Conservation (phyloP, 768 basidiomycete genomes). For the Antrodiella citrinella region DNA sequence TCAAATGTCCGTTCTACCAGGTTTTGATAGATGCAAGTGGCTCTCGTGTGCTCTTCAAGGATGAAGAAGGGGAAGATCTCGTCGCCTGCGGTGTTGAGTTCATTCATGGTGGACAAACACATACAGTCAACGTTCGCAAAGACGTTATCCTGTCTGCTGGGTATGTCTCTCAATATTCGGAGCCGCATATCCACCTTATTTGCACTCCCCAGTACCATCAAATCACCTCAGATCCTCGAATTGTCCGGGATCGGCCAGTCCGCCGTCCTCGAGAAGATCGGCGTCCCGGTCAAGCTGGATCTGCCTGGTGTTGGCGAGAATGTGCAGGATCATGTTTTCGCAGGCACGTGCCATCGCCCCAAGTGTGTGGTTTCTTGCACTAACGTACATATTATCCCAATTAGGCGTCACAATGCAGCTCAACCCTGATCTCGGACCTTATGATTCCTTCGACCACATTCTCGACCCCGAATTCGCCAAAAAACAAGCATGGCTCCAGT, state of each 20-base stretch:
- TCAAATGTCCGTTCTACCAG: no score
- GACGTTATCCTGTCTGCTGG: slow-evolving; percentile 1
- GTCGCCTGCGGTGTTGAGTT: slow-evolving; percentile 5
- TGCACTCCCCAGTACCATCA: slow-evolving; percentile 1
- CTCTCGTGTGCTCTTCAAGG: background rate
- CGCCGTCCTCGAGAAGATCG: slow-evolving; percentile 36
- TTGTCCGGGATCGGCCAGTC: slow-evolving; percentile 58
- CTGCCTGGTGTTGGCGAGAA: slow-evolving; percentile 75
- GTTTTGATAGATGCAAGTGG: no score
- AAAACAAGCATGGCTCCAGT: slow-evolving; percentile 16
- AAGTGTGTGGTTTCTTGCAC: background rate
- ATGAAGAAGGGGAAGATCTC: background rate
- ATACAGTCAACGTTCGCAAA: background rate
- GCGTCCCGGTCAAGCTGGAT: slow-evolving; percentile 45
- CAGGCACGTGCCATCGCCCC: background rate
- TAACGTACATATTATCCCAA: background rate
- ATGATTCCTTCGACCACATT: slow-evolving; percentile 15
- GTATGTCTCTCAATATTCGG: no score
- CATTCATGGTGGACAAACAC: background rate
- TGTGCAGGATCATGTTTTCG: slow-evolving; percentile 15
- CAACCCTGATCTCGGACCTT: slow-evolving; percentile 4
- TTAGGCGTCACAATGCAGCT: background rate
- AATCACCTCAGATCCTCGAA: slow-evolving; percentile 14
- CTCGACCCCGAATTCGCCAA: slow-evolving; percentile 8
- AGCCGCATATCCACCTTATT: no score